Evolutionary conservation across 2,329 filamentous ascomycete genomes (phyloP), one percentile per base, ranked within the genome.

Genomic region (Didymella glomerata): DNA sequence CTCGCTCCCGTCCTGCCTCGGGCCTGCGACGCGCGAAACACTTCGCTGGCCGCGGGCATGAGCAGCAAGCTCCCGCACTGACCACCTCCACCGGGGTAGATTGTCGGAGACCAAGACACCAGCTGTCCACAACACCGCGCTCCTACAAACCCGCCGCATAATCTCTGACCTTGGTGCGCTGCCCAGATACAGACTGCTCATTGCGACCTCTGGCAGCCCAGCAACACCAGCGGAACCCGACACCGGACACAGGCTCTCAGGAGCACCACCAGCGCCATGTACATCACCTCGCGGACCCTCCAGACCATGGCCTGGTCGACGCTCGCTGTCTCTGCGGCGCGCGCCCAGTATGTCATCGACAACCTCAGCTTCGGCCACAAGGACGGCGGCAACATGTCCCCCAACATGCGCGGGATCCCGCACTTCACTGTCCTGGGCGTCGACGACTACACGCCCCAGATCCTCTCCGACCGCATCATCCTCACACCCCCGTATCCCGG

Each of bases 401-500:
- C 86, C 41, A 83, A 87, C 67, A 79, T 83, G 50, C 78, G 80
- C 61, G 76, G 74, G 34, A 80, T 89, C 47, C 84, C 85, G 2
- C 84, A 85, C 63, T 89, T 84, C 82, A 73, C 78, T 44, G 68
- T 85, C 28, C 63, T 68, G 36, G 80, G 78, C 49, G 83, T 84
- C 54, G 83, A 86, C 65, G 84, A 84, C 54, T 83, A 85, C 71
- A 74, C 79, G 13, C 83, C 86, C 52, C 81, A 85, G 64, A 74
- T 88, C 63, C 86, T 97, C 60, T 96, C 93, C 66, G 94, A 98
- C 83, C 92, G 93, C 76, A 75, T 98, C 60, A 90, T 99, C 75
- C 86, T 99, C 57, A 99, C 95, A 1, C 94, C 95, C 11, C 89
- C 93, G 14, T 88, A 88, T 48, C 92, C 93, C 6, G 95, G 95